Evolutionary conservation across 2,329 filamentous ascomycete species (phyloP), one percentile per base, ranked within the genome.

Genomic region (Fusarium irregulare): DNA sequence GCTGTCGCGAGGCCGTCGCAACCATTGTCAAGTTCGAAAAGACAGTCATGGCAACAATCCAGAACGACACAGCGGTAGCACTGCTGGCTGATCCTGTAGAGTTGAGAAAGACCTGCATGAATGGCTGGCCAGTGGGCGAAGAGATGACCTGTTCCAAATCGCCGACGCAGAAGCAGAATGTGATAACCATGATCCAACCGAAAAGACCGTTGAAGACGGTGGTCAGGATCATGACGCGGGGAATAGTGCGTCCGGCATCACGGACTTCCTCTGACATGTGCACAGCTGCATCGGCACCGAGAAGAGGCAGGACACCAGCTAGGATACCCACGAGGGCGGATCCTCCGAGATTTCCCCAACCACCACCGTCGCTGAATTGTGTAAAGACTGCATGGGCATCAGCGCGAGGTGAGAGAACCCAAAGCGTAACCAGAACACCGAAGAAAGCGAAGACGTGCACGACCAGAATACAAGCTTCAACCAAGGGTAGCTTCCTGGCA

Each of bases 151-250:
- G 59, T 3, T 47, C 72, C 6, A 73, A 51, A 9, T 73, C 50
- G 2, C 71, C 71, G 3, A 74, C 65, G 46, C 72, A 74, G 44
- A 74, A 73, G 3, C 71, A 74, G 7, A 60, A 74, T 0, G 72
- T 74, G 18, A 73, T 74, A 0, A 73, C 67, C 72, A 74, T 74
- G 41, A 74, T 71, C 71, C 71, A 74, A 8, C 71, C 72, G 3
- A 73, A 59, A 6, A 64, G 59, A 1, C 72, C 72, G 8, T 73
- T 73, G 42, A 74, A 64, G 18, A 71, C 27, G 1, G 71, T 74
- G 0, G 71, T 73, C 42, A 58, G 27, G 30, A 73, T 74, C 69
- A 73, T 73, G 28, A 53, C 48, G 1, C 65, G 60, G 0, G 72
- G 72, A 0, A 73, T 59, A 4, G 71, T 74, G 6, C 69, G 59